Percentiles rank a stretch among this genome's conserved stretches.
These are phyloP conservation scores for Candida dajiaensis DNA, from an alignment of 805 yeast species.

Conservation along the genomic window DNA sequence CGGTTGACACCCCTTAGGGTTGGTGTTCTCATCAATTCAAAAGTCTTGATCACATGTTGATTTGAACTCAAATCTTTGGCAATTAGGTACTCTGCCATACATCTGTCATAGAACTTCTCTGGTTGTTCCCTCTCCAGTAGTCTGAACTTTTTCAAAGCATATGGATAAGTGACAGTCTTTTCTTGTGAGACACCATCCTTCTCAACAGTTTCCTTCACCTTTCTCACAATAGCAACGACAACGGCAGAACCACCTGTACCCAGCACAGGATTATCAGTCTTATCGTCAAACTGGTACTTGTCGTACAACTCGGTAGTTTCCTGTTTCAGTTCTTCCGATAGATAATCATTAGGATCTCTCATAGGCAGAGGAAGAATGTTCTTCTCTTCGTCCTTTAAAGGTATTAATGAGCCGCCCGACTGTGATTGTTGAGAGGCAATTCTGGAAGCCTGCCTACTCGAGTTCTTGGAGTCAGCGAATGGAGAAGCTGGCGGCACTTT, in stretches of 20 bases:
- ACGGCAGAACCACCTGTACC: slow-evolving; percentile 74
- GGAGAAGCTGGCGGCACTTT: neutral
- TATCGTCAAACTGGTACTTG: slow-evolving; percentile 29
- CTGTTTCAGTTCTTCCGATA: slow-evolving; percentile 51
- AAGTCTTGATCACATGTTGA: slow-evolving; percentile 54
- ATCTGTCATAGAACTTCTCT: slow-evolving; percentile 58
- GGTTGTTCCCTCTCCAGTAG: slow-evolving; percentile 57
- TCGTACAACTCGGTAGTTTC: slow-evolving; percentile 39
- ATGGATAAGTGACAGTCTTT: slow-evolving; percentile 35
- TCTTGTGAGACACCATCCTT: slow-evolving; percentile 17
- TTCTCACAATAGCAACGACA: slow-evolving; percentile 41
- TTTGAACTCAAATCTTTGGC: slow-evolving; percentile 49
- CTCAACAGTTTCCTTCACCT: neutral
- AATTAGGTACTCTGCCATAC: slow-evolving; percentile 57
- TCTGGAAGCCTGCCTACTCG: slow-evolving; percentile 35
- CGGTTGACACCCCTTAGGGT: slow-evolving; percentile 47
- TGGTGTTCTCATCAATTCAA: slow-evolving; percentile 51
- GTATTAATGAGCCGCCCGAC: slow-evolving; percentile 2
- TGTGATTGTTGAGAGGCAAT: slow-evolving; percentile 26
- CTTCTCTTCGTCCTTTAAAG: slow-evolving; percentile 33
- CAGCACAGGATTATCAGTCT: slow-evolving; percentile 29
- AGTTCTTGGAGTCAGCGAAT: neutral
- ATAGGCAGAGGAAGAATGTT: slow-evolving; percentile 55
- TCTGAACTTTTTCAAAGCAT: slow-evolving; percentile 62
- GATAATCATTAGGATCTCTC: slow-evolving; percentile 55